Evolutionary conservation across 352 stramenopile genomes (phyloP).

Genomic region (Globisporangium megalacanthum): DNA sequence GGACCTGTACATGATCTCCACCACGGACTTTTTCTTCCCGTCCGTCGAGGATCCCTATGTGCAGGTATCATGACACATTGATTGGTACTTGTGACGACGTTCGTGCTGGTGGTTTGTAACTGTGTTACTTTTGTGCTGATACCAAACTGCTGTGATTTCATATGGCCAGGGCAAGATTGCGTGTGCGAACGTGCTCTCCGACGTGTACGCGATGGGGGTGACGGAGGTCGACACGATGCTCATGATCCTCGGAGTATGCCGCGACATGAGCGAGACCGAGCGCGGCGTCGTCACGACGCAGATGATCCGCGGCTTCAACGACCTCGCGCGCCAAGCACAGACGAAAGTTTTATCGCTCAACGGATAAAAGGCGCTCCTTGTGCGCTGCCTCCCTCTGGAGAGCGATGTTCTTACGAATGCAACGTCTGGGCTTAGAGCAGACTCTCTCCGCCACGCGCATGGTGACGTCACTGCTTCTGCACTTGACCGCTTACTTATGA

Average conservation of each 20-base stretch:
- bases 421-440: too few species aligned
- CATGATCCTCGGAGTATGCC: constrained; percentile 92
- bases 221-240: constrained; percentile 94
- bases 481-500: too few species aligned
- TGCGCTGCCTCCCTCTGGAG: too few species aligned
- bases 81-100: too few species aligned
- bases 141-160: too few species aligned
- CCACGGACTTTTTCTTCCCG: constrained; percentile 96
- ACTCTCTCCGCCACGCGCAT: too few species aligned
- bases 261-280: constrained; percentile 90
- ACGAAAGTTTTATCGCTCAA: too few species aligned
- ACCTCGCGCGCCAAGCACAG: constrained; percentile 75
- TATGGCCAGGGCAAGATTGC: constrained; percentile 85
- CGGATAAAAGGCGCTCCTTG: too few species aligned
- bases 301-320: constrained; percentile 94
- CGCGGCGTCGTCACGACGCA: constrained; percentile 91
- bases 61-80: constrained; percentile 19
- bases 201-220: constrained; percentile 94
- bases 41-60: constrained; percentile 93
- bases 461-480: too few species aligned
- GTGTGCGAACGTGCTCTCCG: constrained; percentile 92
- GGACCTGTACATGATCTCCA: constrained; percentile 89
- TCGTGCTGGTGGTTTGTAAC: too few species aligned
- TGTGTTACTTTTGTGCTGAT: too few species aligned
- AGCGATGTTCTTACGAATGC: too few species aligned